phyloP scores from a whole-genome alignment of 2,329 filamentous ascomycete genomes.

The Exophiala bonariae region DNA sequence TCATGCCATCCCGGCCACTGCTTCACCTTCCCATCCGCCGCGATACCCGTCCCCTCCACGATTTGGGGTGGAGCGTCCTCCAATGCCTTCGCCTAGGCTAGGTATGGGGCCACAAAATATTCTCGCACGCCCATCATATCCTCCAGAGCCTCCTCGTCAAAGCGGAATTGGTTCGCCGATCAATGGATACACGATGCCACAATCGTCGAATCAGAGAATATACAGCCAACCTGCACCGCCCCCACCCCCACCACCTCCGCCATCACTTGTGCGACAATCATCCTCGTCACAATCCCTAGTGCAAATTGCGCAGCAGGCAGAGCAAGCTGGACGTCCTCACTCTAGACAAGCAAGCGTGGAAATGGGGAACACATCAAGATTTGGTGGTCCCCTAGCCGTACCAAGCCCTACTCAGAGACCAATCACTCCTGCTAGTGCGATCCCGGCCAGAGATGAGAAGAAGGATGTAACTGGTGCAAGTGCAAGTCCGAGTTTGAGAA shows the following conservation, averaged over 20 bases:
- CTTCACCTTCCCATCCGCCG: slow-evolving; percentile 3
- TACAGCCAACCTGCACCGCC: slow-evolving; percentile 11
- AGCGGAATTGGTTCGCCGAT: slow-evolving; percentile 16
- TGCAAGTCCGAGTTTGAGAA: slow-evolving; percentile 73
- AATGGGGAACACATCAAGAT: slow-evolving; percentile 17
- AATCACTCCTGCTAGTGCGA: slow-evolving; percentile 21
- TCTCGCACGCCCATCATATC: slow-evolving; percentile 15
- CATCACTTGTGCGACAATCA: slow-evolving; percentile 13
- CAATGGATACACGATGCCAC: slow-evolving; percentile 20
- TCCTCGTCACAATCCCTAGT: slow-evolving; percentile 20
- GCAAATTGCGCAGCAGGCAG: slow-evolving; percentile 23
- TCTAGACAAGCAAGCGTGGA: slow-evolving; percentile 21
- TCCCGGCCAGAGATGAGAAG: slow-evolving; percentile 25
- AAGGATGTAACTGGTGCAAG: slow-evolving; percentile 62
- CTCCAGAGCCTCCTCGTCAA: slow-evolving; percentile 17
- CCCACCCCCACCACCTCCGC: slow-evolving; percentile 11
- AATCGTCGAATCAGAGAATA: slow-evolving; percentile 7
- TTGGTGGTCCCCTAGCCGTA: slow-evolving; percentile 10
- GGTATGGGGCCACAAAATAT: slow-evolving; percentile 15
- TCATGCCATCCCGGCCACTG: slow-evolving; percentile 8
- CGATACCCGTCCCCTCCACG: slow-evolving; percentile 20
- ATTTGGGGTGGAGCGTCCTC: slow-evolving; percentile 13
- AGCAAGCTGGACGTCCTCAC: slow-evolving; percentile 15
- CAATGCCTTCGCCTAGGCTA: slow-evolving; percentile 16
- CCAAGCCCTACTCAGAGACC: slow-evolving; percentile 21